Base-by-base conservation (phyloP, 352 stramenopile genomes). In the Phytophthora litchii region DNA sequence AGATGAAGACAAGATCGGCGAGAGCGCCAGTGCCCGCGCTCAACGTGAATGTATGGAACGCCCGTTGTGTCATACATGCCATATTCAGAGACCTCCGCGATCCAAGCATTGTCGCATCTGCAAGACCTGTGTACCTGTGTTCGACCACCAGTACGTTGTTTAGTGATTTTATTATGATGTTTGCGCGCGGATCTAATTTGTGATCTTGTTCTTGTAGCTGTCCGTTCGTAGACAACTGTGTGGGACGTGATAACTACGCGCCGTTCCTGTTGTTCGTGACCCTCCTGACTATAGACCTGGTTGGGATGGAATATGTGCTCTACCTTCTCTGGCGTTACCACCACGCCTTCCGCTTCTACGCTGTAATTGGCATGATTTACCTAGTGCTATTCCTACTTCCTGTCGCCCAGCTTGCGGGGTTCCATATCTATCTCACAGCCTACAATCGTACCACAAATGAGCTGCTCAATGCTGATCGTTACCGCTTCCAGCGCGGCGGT, bases 211-310 rank as follows among this genome's bases (percentile, higher is more conserved):
- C 16, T 27, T 63, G 13, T 60, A 89, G 85, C 72, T 99, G 97
- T 52, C 96, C 96, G 14, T 99, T 98, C 78, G 89, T 99, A 9
- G 98, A 99, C 80, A 99, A 99, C 74, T 99, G 97, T 60, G 91
- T 99, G 2, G 97, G 97, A 20, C 94, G 97, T 41, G 86, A 92
- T 63, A 99, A 99, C 76, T 97, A 99, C 74, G 97, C 98, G 55
- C 67, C 66, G 36, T 95, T 95, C 40, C 59, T 93, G 35, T 62
- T 74, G 5, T 95, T 92, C 45, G 66, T 90, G 4, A 59, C 32
- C 17, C 61, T 69, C 35, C 62, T 93, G 44, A 35, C 64, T 4
- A 3, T 89, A 13, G 67, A 91, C 35, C 20, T 90, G 12, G 14
- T 78, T 25, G 47, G 71, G 19, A 65, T 89, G 29, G 78, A 88